Evolutionary conservation across 768 basidiomycete species (phyloP), one percentile per base, ranked within the genome.

Genomic region (Russula vinacea): DNA sequence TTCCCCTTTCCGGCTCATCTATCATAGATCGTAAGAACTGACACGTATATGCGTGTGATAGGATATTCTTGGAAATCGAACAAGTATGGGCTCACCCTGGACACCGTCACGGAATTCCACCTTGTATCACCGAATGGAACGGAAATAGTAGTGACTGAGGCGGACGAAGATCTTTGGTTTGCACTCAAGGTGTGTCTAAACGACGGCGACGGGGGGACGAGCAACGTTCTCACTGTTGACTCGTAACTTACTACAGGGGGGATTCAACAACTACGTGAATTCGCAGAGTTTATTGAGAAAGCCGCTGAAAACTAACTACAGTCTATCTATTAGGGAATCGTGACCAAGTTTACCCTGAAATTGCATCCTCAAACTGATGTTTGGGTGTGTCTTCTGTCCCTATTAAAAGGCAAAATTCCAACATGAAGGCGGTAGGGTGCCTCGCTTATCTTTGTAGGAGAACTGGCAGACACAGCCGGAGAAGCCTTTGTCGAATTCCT

Each of bases 101-200:
- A 71, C 58, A 68, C 52, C 2, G 51, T 70, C 10, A 52, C 63
- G 6, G 67, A 42, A 29, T 70, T 64, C 55, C 69, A 71, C 50
- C 58, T 71, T 16, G 70, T 71, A 6, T 32, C 63, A 14, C 69
- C 70, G 3, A 57, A 62, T 49, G 70, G 70, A 3, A 58, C 50
- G 2, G 59, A 70, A 1, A 55, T 24, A 11, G 26, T 29, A 7
- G 67, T 68, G 9, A 70, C 62, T 19, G 65, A 65, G 50, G 19
- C 39, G 32, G 59, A 65, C 37, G 58, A 64, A 54, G 65, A 71
- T 55, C 44, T 65, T 5, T 65, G 58, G 58, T 65, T 65, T 8
- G 64, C 57, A 3, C 64, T 65, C 49, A 58, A 26, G 51, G 64
- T 65, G 4, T 39, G 55, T 51, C 55, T 33, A 22, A 22, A 1